Evolutionary conservation across 495 filamentous ascomycete species (phyloP).

Genomic region (Trypethelium eluteriae): DNA sequence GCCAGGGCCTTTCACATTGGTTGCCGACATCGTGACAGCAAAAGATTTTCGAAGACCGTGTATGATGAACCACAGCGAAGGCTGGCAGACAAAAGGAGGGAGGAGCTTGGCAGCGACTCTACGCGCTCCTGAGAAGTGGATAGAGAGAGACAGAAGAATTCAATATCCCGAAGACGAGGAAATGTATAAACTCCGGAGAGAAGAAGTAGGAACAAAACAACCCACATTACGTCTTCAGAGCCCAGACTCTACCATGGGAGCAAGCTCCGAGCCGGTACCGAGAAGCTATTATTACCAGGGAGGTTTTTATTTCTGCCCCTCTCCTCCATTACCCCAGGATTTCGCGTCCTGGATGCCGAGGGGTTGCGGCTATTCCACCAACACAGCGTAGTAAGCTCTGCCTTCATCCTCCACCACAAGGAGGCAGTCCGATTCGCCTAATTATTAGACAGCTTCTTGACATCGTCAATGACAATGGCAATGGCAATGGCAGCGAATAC

Average conservation of each 20-base stretch:
- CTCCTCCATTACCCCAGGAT: background rate
- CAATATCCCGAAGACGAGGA: too few species aligned
- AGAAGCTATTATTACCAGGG: background rate
- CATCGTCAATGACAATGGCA: too few species aligned
- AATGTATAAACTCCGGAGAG: too few species aligned
- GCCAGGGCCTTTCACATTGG: slow-evolving; percentile 52
- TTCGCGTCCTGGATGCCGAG: background rate
- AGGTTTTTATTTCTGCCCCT: background rate
- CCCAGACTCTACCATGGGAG: background rate
- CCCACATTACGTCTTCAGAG: background rate
- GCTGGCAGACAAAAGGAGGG: background rate
- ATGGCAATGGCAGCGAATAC: too few species aligned
- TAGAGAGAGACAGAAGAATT: too few species aligned
- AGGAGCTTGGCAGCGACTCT: background rate
- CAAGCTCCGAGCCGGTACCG: background rate
- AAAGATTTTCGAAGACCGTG: background rate
- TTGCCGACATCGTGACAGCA: slow-evolving; percentile 52
- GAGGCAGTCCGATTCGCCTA: too few species aligned
- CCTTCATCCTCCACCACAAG: too few species aligned
- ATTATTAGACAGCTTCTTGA: too few species aligned
- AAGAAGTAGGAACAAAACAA: background rate
- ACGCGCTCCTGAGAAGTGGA: too few species aligned
- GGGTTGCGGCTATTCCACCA: background rate
- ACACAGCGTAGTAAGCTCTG: too few species aligned
- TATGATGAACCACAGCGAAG: background rate